Base-by-base conservation (phyloP, 768 basidiomycete genomes). In the Rhodocollybia butyracea region DNA sequence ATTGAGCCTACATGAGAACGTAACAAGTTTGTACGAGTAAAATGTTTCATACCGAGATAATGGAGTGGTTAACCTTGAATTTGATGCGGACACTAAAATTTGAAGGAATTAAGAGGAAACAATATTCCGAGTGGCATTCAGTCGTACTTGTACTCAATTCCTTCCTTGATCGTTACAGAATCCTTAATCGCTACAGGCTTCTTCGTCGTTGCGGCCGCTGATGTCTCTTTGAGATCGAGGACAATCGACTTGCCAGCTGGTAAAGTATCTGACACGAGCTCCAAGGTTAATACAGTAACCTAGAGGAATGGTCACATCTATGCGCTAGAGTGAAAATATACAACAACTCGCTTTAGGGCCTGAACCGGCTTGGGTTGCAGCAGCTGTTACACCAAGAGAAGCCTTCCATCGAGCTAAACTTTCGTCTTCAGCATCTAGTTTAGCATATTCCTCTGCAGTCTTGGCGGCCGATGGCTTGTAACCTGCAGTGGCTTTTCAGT, bases 321-420 rank as follows among this genome's bases (percentile, higher is more conserved):
- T 40, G 11, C 13, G n/a, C 12, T 5, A 13, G 6, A 11, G 30
- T 21, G 19, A 43, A 31, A n/a, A 31, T n/a, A 5, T 51, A 41
- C 42, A 36, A 38, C 15, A 39, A 50, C 66, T 39, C 56, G 88
- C 92, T 82, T 91, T 91, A 48, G 89, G 89, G 13, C 82, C 83
- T 61, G 57, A 70, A 13, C 74, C 68, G 55, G 74, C 64, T 19
- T 66, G 72, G 13, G 46, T 27, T 19, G 67, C 75, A 27, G 81
- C 85, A 31, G 83, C 78, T 50, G 81, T 79, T 57, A 98, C 85
- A 51, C 96, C 96, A 26, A 98, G 79, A 51, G 88, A 93, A 36
- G 91, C 92, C 70, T 98, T 98, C 96, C 96, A 98, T 60, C 93
- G 86, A 30, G 88, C 86, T 63, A 98, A 80, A 69, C 91, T 93